Conservation (phyloP, 148 eudicot genomes). For the Rhododendron ferrugineum region DNA sequence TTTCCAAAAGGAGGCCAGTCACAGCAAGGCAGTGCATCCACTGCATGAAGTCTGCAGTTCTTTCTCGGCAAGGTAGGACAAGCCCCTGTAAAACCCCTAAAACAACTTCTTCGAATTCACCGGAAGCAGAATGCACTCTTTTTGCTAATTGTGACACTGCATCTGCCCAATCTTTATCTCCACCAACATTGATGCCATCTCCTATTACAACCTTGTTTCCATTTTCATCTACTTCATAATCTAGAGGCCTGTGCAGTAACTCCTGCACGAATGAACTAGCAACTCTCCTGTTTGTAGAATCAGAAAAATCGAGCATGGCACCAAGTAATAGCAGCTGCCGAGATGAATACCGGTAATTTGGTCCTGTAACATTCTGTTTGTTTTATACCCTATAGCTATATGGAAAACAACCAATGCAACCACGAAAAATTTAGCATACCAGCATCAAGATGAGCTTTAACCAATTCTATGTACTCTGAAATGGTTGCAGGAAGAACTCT, state of each 20-base stretch:
- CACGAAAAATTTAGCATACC: conserved; percentile 38
- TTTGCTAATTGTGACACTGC: conserved; percentile 69
- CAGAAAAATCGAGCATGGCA: conserved; percentile 87
- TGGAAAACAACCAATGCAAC: not conserved
- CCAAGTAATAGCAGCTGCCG: conserved; percentile 88
- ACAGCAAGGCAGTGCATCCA: conserved; percentile 98
- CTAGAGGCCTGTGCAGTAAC: conserved; percentile 53
- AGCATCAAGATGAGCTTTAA: conserved; percentile 73
- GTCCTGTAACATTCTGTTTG: conserved; percentile 43
- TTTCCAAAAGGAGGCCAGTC: conserved; percentile 69
- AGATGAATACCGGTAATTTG: conserved; percentile 62
- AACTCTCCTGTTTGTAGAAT: conserved; percentile 63
- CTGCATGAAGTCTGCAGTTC: conserved; percentile 78
- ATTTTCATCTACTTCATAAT: conserved; percentile 61
- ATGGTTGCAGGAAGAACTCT: conserved; percentile 73
- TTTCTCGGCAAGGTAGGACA: conserved; percentile 88
- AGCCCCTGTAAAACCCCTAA: conserved; percentile 67
- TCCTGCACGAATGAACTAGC: conserved; percentile 64
- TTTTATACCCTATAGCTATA: conserved; percentile 9
- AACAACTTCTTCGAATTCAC: conserved; percentile 91
- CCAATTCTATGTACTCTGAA: conserved; percentile 70
- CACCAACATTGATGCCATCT: conserved; percentile 87
- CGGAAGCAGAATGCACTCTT: conserved; percentile 73
- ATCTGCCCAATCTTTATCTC: conserved; percentile 80
- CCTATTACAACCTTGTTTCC: conserved; percentile 70